phyloP scores from a whole-genome alignment of 2,329 filamentous ascomycete genomes.

The Massarina eburnea region DNA sequence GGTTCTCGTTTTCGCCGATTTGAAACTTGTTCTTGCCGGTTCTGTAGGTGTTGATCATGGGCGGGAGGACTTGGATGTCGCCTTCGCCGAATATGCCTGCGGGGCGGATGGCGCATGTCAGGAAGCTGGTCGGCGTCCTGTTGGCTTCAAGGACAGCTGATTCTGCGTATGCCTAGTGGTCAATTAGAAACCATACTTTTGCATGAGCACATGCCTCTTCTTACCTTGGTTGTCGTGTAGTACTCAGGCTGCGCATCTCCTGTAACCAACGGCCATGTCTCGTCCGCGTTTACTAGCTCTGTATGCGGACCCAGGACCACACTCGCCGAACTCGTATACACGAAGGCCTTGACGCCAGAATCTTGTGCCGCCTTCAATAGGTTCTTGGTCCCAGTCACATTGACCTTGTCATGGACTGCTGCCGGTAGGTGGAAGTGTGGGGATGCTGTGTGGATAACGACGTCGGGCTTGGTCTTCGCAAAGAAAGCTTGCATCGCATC shows the following conservation, averaged over 20 bases:
- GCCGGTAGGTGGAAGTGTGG: slow-evolving; percentile 44
- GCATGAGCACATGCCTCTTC: not conserved
- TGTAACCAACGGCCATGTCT: slow-evolving; percentile 50
- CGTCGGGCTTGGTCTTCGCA: slow-evolving; percentile 46
- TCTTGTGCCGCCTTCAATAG: slow-evolving; percentile 51
- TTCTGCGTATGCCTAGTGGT: slow-evolving; percentile 48
- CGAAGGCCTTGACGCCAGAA: slow-evolving; percentile 54
- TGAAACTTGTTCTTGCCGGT: slow-evolving; percentile 54
- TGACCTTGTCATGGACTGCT: slow-evolving; percentile 53
- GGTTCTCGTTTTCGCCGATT: slow-evolving; percentile 54
- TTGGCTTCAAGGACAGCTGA: slow-evolving; percentile 53
- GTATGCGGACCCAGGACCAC: slow-evolving; percentile 49
- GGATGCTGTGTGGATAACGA: slow-evolving; percentile 55
- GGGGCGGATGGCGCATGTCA: slow-evolving; percentile 54
- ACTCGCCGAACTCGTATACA: slow-evolving; percentile 56
- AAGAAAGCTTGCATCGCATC: slow-evolving; percentile 47
- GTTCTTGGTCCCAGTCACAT: slow-evolving; percentile 54
- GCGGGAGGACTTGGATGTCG: slow-evolving; percentile 50
- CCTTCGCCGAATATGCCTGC: slow-evolving; percentile 55
- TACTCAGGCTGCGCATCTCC: slow-evolving; percentile 53
- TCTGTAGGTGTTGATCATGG: slow-evolving; percentile 48
- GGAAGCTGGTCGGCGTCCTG: slow-evolving; percentile 48
- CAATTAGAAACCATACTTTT: not conserved
- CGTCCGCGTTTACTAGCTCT: slow-evolving; percentile 53
- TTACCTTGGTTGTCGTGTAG: slow-evolving; percentile 53